Conservation (phyloP, 2,329 filamentous ascomycete species). For the Aspergillus pseudoterreus region DNA sequence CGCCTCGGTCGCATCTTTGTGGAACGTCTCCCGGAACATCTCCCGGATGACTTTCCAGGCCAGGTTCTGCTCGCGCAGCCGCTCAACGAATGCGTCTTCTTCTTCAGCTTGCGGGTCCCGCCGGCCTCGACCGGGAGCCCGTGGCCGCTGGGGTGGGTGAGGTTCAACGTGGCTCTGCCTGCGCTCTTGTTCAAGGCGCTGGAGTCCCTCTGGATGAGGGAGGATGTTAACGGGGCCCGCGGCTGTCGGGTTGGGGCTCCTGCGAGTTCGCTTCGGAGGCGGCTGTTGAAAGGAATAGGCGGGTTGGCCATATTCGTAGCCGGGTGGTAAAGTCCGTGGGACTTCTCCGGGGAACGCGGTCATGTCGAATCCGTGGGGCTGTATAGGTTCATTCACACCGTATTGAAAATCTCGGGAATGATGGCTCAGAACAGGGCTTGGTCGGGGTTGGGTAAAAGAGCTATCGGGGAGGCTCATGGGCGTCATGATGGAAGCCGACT, state of each 20-base stretch:
- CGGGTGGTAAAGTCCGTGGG: constrained; percentile 23
- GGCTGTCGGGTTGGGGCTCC: constrained; percentile 19
- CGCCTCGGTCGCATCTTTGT: constrained; percentile 37
- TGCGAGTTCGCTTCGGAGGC: constrained; percentile 21
- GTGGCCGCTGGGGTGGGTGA: constrained; percentile 23
- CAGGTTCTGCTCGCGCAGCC: constrained; percentile 32
- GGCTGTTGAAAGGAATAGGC: constrained; percentile 21
- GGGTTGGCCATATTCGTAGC: constrained; percentile 20
- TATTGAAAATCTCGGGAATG: constrained; percentile 38
- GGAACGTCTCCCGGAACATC: constrained; percentile 33
- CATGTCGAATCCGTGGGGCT: constrained; percentile 37
- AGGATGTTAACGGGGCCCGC: constrained; percentile 34
- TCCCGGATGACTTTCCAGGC: constrained; percentile 38
- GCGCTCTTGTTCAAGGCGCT: constrained; percentile 36
- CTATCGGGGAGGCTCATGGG: constrained; percentile 38
- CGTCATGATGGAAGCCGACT: constrained; percentile 29
- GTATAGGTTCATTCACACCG: constrained; percentile 23
- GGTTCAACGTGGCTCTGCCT: constrained; percentile 23
- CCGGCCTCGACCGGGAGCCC: constrained; percentile 31
- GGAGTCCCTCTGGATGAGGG: constrained; percentile 38
- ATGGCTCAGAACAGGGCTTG: constrained; percentile 35
- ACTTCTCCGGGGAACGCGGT: constrained; percentile 31
- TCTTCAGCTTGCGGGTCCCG: constrained; percentile 37
- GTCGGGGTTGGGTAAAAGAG: constrained; percentile 26
- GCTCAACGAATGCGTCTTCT: constrained; percentile 37